Conservation (phyloP, 495 filamentous ascomycete genomes). For the Peziza echinospora region DNA sequence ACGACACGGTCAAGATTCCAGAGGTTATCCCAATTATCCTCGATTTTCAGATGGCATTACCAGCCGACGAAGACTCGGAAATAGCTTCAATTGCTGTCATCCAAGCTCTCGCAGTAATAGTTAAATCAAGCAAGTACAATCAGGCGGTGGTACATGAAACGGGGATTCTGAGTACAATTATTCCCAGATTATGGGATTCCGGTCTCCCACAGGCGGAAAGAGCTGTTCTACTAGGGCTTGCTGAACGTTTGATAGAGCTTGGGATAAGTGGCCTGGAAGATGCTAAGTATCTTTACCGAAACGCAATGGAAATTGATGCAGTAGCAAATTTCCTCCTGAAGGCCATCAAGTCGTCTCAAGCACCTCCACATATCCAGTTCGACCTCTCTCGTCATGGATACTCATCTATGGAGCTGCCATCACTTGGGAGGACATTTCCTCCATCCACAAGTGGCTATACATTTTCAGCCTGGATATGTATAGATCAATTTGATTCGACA, state of each 20-base stretch:
- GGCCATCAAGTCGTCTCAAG: conserved; percentile 46
- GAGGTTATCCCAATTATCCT: conserved; percentile 43
- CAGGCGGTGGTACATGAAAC: conserved; percentile 55
- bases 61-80: conserved; percentile 25
- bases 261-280: conserved; percentile 61
- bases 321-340: conserved; percentile 52
- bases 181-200: conserved; percentile 43
- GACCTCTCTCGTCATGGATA: conserved; percentile 75
- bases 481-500: conserved; percentile 63
- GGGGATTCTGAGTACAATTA: conserved; percentile 47
- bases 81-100: conserved; percentile 39
- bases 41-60: conserved; percentile 42
- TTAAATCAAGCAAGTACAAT: conserved; percentile 46
- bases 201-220: conserved; percentile 30
- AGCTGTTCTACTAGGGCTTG: conserved; percentile 36
- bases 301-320: conserved; percentile 35
- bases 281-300: conserved; percentile 50
- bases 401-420: conserved; percentile 70
- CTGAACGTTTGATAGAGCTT: conserved; percentile 35
- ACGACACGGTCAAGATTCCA: conserved; percentile 36
- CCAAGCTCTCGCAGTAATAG: conserved; percentile 30
- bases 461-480: conserved; percentile 64
- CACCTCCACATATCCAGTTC: conserved; percentile 75
- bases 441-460: conserved; percentile 65
- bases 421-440: conserved; percentile 62